Percentiles rank a stretch among this genome's conserved stretches.
These are phyloP conservation scores for Royoungia palumana DNA, from an alignment of 768 basidiomycete species.

Conservation along the genomic window DNA sequence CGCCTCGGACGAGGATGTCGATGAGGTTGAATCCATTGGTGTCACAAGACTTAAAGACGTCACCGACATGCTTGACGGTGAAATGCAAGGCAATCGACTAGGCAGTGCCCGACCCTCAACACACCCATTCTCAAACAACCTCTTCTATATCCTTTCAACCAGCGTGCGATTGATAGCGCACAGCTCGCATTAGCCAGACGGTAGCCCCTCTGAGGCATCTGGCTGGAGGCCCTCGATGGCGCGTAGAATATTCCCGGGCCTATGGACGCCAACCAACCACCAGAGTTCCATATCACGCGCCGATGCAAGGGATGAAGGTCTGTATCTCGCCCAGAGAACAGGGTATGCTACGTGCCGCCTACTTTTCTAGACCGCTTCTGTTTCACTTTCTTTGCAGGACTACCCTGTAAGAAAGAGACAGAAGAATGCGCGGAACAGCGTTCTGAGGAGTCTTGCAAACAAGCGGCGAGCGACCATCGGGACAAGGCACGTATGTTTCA, in stretches of 20 bases:
- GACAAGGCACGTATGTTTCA: constrained; percentile 15
- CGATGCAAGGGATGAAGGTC: too few relatives aligned
- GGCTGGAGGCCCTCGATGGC: constrained; percentile 19
- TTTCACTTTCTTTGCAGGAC: constrained; percentile 11
- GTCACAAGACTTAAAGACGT: constrained; percentile 19
- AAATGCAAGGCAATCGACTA: constrained; percentile 20
- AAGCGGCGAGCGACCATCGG: background rate
- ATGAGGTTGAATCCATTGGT: constrained; percentile 3
- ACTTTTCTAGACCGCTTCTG: constrained; percentile 32
- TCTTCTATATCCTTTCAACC: constrained; percentile 31
- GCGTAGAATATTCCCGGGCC: constrained; percentile 32
- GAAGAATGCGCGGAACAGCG: constrained; percentile 34
- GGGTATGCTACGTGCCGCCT: constrained; percentile 28
- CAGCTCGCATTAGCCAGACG: constrained; percentile 6
- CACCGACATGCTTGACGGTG: constrained; percentile 22
- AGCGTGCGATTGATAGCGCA: constrained; percentile 34
- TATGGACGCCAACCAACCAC: constrained; percentile 36
- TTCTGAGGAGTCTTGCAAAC: constrained; percentile 17
- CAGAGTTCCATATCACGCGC: too few relatives aligned
- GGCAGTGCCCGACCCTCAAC: constrained; percentile 18
- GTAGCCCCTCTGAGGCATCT: constrained; percentile 1
- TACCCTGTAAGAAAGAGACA: constrained; percentile 21
- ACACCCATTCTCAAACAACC: constrained; percentile 33
- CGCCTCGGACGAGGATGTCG: background rate
- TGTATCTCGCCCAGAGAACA: too few relatives aligned